phyloP scores from a whole-genome alignment of 208 protist genomes.

The Paratrypanosoma confusum region DNA sequence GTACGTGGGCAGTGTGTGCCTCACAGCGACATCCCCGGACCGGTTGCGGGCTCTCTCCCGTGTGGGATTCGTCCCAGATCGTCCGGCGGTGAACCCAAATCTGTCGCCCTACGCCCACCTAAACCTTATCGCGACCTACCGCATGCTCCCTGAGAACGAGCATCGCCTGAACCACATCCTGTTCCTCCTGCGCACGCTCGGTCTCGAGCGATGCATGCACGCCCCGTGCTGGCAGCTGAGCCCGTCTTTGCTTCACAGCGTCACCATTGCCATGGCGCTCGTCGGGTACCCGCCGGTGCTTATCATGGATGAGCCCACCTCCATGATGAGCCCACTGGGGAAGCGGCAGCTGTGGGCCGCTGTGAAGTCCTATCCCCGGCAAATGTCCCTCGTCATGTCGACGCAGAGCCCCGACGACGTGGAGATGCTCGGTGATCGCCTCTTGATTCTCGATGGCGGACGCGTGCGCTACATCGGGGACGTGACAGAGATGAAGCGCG shows the following conservation, averaged over 20 bases:
- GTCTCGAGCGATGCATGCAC: slow-evolving; percentile 6
- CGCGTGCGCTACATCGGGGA: slow-evolving; percentile 31
- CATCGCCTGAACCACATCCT: slow-evolving; percentile 5
- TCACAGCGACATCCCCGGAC: background rate
- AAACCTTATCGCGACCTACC: slow-evolving; percentile 10
- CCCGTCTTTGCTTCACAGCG: slow-evolving; percentile 1
- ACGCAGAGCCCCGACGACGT: slow-evolving; percentile 36
- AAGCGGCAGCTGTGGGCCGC: slow-evolving; percentile 25
- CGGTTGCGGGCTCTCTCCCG: slow-evolving; percentile 1
- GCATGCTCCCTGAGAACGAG: background rate
- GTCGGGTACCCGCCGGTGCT: slow-evolving; percentile 23
- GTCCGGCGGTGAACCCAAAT: background rate
- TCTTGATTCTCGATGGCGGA: slow-evolving; percentile 41
- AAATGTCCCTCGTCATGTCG: slow-evolving; percentile 27
- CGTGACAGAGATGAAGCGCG: slow-evolving; percentile 11
- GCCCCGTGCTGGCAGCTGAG: slow-evolving; percentile 1
- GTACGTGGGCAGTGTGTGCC: slow-evolving; percentile 4
- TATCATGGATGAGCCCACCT: slow-evolving; percentile 36
- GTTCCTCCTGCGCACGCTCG: slow-evolving; percentile 8
- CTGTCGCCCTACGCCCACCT: slow-evolving; percentile 11
- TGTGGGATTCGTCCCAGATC: slow-evolving; percentile 5
- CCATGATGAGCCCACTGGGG: slow-evolving; percentile 20
- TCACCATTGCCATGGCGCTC: slow-evolving; percentile 26
- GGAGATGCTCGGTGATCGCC: slow-evolving; percentile 19
- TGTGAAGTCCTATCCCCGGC: slow-evolving; percentile 1